Evolutionary conservation across 176 grass and related monocot genomes (phyloP), one percentile per base, ranked within the genome.

Genomic region (Guadua angustifolia): DNA sequence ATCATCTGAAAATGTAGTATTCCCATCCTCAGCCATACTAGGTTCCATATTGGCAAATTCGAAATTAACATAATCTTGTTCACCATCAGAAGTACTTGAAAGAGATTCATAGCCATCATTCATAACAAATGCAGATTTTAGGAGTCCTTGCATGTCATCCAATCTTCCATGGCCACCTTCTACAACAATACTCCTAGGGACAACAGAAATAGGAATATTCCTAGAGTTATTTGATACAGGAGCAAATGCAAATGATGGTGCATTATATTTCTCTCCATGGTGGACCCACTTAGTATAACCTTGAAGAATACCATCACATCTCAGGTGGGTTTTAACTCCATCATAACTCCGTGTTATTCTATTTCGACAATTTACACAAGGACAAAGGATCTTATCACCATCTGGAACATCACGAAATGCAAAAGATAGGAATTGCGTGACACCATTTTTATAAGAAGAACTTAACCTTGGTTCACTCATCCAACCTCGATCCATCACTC

Each of bases 241-340:
- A 44, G 43, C 43, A 44, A 44, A 44, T 44, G 9, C 43, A 2
- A 44, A 44, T 44, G 43, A 44, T 44, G 43, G 43, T 44, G 43
- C 2, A 32, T 63, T 9, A 63, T 69, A 43, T 8, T 69, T 5
- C 69, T 71, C 69, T 25, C 69, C 69, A 47, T 46, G 69, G 12
- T 24, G 5, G 12, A 71, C 69, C 38, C 36, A 69, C 3, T 36
- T 69, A 5, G 32, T 66, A 21, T 69, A 69, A 7, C 42, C n/a
- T 71, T 47, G 9, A 24, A 71, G 22, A 47, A 47, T 25, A 43
- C 69, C 69, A 71, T 47, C 69, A 47, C 69, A 71, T 26, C 40
- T 71, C 38, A 71, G 10, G 14, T 71, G 43, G 4, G 42, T 71
- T 14, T 24, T 71, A 71, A 47, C 43, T 26, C 46, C 43, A 47